Evolutionary conservation across 495 filamentous ascomycete species (phyloP).

Genomic region (Aspergillus affinis): DNA sequence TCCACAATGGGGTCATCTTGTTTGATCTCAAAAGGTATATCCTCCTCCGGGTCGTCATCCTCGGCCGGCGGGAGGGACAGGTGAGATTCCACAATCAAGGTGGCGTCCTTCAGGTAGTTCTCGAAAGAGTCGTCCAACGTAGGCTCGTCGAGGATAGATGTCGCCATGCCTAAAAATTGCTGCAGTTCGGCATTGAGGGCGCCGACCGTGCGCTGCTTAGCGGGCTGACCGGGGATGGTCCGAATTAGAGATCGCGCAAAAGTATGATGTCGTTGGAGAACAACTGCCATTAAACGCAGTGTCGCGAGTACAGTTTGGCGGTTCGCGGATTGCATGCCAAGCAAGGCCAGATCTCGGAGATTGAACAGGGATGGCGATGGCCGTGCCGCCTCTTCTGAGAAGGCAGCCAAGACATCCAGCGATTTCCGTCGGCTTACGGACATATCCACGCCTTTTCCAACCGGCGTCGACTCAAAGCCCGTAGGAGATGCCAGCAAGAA

Average conservation of each 20-base stretch:
- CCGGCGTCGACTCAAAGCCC: slow-evolving; percentile 19
- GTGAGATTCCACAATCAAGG: slow-evolving; percentile 76
- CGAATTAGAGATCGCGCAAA: slow-evolving; percentile 76
- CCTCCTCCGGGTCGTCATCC: slow-evolving; percentile 25
- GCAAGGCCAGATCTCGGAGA: slow-evolving; percentile 83
- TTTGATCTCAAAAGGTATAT: slow-evolving; percentile 47
- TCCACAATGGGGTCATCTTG: slow-evolving; percentile 76
- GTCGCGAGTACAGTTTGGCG: slow-evolving; percentile 87
- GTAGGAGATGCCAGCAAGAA: slow-evolving; percentile 81
- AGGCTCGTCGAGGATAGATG: slow-evolving; percentile 67
- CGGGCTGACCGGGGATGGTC: slow-evolving; percentile 60
- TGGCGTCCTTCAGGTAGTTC: slow-evolving; percentile 76
- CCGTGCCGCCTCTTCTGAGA: slow-evolving; percentile 60
- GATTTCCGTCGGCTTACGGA: slow-evolving; percentile 77
- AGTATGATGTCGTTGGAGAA: slow-evolving; percentile 81
- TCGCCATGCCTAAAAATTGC: slow-evolving; percentile 68
- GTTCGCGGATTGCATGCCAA: slow-evolving; percentile 80
- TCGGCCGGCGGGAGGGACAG: slow-evolving; percentile 34
- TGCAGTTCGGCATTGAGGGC: slow-evolving; percentile 79
- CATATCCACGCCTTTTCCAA: slow-evolving; percentile 54
- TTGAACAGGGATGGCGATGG: slow-evolving; percentile 89
- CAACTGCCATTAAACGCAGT: slow-evolving; percentile 76
- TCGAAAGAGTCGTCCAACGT: slow-evolving; percentile 79
- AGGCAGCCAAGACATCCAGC: slow-evolving; percentile 77
- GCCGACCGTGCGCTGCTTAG: slow-evolving; percentile 69